Conservation (phyloP, 495 filamentous ascomycete genomes). For the Cairneyella variabilis region DNA sequence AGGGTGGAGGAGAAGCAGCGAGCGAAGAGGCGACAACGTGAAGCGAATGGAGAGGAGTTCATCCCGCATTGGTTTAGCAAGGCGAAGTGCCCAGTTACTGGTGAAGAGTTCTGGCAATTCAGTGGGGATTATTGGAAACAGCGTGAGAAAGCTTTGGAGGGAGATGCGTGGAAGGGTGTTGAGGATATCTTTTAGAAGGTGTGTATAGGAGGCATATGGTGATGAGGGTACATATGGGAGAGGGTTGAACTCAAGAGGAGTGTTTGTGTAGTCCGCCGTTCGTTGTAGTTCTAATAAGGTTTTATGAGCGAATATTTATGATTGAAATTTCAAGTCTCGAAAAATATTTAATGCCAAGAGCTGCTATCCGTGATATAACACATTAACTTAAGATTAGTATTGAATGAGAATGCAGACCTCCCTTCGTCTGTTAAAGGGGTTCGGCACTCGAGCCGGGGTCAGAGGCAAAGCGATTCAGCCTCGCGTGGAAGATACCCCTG, state of each 20-base stretch:
- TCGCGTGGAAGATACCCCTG: background rate
- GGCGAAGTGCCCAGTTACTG: slow-evolving; percentile 68
- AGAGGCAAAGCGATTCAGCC: too few species aligned
- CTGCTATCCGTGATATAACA: too few species aligned
- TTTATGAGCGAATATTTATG: too few species aligned
- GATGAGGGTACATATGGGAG: background rate
- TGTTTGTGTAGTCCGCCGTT: too few species aligned
- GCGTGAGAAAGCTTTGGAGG: slow-evolving; percentile 43
- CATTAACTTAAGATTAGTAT: too few species aligned
- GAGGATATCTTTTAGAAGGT: slow-evolving; percentile 40
- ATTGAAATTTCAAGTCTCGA: too few species aligned
- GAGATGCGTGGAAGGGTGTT: slow-evolving; percentile 44
- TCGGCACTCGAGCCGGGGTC: too few species aligned
- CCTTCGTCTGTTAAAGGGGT: too few species aligned
- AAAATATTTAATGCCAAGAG: too few species aligned
- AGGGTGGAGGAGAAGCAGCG: slow-evolving; percentile 92
- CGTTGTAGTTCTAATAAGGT: too few species aligned
- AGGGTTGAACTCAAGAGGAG: background rate
- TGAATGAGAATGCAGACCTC: too few species aligned
- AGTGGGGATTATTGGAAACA: slow-evolving; percentile 84
- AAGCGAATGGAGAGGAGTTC: slow-evolving; percentile 76
- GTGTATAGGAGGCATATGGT: background rate
- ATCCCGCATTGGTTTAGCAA: slow-evolving; percentile 81
- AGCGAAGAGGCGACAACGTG: slow-evolving; percentile 66
- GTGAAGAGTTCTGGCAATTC: slow-evolving; percentile 87